Evolutionary conservation across 495 filamentous ascomycete genomes (phyloP).

Genomic region (Penicillium robsamsonii): DNA sequence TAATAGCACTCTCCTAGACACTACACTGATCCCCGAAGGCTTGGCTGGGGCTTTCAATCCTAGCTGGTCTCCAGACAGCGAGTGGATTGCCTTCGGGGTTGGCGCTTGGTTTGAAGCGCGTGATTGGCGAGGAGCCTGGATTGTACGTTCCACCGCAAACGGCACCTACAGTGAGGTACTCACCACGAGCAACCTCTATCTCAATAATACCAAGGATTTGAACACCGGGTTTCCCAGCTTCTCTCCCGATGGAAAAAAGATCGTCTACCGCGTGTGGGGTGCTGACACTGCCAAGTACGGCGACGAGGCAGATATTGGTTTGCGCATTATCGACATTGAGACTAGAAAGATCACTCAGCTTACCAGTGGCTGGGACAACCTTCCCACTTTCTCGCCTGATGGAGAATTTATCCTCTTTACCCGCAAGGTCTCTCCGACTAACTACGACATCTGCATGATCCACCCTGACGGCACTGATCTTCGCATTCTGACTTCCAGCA

Average conservation of each 20-base stretch:
- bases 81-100: constrained; percentile 32
- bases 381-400: constrained; percentile 31
- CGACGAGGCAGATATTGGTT: constrained; percentile 23
- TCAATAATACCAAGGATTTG: constrained; percentile 12
- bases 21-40: constrained; percentile 10
- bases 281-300: constrained; percentile 8
- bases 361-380: constrained; percentile 33
- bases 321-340: constrained; percentile 30
- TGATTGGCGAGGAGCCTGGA: constrained; percentile 20
- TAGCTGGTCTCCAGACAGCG: constrained; percentile 29
- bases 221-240: constrained; percentile 33
- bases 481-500: constrained; percentile 30
- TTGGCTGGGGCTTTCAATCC: constrained; percentile 29
- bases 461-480: constrained; percentile 36
- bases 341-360: constrained; percentile 23
- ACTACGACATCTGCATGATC: constrained; percentile 42
- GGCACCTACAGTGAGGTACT: constrained; percentile 26
- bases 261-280: constrained; percentile 37
- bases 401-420: constrained; percentile 34
- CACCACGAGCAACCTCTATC: constrained; percentile 14
- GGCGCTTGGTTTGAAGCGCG: constrained; percentile 34
- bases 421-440: constrained; percentile 25
- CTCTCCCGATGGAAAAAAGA: constrained; percentile 29
- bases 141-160: constrained; percentile 25
- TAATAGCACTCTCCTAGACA: constrained; percentile 9